Percentiles rank a stretch among this genome's conserved stretches.
Conservation (phyloP, 306 rosid species). For the Arachis stenosperma region DNA sequence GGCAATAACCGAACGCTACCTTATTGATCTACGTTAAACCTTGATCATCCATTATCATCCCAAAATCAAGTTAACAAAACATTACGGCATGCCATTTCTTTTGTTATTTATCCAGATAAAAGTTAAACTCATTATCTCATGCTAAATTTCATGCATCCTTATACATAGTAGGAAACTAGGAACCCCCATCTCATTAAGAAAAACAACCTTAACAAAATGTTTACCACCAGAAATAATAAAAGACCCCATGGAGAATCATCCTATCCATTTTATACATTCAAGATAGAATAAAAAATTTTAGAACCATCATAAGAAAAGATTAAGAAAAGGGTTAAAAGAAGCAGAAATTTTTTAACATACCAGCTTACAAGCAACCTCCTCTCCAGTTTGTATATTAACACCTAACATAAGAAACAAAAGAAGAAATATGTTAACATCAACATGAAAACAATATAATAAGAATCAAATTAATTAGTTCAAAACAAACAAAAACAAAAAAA, state of each 20-base stretch:
- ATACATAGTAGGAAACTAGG: background rate
- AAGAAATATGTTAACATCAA: conserved; percentile 12
- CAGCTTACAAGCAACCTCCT: conserved; percentile 99
- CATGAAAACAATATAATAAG: conserved; percentile 6
- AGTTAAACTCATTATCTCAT: background rate
- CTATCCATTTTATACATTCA: background rate
- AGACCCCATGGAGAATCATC: background rate
- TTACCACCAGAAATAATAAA: conserved; percentile 23
- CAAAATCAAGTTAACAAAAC: background rate
- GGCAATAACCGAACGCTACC: background rate
- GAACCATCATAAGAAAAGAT: background rate
- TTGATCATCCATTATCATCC: conserved; percentile 19
- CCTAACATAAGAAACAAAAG: conserved; percentile 51
- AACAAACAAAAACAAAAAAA: background rate
- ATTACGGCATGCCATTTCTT: background rate
- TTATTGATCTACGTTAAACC: conserved; percentile 15
- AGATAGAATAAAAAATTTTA: conserved; percentile 15
- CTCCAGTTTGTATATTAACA: conserved; percentile 92
- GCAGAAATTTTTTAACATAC: conserved; percentile 57
- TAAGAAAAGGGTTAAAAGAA: conserved; percentile 5
- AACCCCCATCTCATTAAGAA: conserved; percentile 8
- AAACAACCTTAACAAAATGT: background rate
- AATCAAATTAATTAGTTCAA: background rate
- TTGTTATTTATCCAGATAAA: conserved; percentile 2
- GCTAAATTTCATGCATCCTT: conserved; percentile 32